Evolutionary conservation across 768 basidiomycete genomes (phyloP).

Genomic region (Daedaleopsis sinensis): DNA sequence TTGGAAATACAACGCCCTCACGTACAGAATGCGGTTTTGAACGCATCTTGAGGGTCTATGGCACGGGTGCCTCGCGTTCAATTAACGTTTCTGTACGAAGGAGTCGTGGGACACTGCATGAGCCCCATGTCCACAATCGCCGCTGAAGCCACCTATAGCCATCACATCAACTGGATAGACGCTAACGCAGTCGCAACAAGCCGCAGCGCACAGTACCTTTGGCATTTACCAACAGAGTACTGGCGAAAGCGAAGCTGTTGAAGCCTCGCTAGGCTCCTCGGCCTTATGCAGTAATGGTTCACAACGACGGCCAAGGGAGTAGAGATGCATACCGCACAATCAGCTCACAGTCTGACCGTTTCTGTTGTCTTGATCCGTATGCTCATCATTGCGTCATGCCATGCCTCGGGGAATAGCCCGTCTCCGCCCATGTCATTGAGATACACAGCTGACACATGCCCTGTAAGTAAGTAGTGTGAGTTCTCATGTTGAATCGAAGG

Average conservation of each 20-base stretch:
- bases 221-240: too few relatives aligned
- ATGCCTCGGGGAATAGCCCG: background rate
- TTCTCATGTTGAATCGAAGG: too few relatives aligned
- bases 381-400: conserved; percentile 15
- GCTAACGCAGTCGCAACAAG: too few relatives aligned
- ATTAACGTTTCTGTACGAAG: background rate
- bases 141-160: background rate
- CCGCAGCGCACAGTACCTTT: too few relatives aligned
- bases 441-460: too few relatives aligned
- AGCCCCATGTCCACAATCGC: background rate
- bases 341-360: too few relatives aligned
- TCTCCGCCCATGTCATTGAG: background rate
- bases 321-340: too few relatives aligned
- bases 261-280: background rate
- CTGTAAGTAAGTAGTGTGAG: too few relatives aligned
- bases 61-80: background rate
- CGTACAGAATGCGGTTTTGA: background rate
- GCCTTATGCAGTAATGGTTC: background rate
- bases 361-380: background rate
- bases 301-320: too few relatives aligned
- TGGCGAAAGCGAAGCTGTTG: background rate
- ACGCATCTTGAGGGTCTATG: background rate
- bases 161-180: background rate
- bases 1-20: background rate
- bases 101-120: background rate